Percentiles rank a stretch among this genome's conserved stretches.
These are phyloP conservation scores for Daldinia eschscholtzii DNA, from an alignment of 2,329 filamentous ascomycete genomes.

Conservation along the genomic window DNA sequence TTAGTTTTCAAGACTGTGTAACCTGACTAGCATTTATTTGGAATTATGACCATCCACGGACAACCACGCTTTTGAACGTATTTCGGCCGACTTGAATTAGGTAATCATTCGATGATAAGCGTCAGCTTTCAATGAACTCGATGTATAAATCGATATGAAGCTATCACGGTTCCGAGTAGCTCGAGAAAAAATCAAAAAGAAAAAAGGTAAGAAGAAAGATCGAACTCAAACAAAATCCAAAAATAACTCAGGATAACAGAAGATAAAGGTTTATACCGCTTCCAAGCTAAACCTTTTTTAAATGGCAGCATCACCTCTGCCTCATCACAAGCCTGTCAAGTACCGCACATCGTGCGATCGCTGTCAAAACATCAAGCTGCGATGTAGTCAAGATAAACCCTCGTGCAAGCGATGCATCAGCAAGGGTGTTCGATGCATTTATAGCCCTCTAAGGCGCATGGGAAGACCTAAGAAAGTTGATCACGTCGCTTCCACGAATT, in stretches of 20 bases:
- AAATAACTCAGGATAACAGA: neutral
- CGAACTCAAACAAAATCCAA: neutral
- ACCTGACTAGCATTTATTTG: neutral
- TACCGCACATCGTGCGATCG: conserved; percentile 31
- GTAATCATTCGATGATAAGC: conserved; percentile 1
- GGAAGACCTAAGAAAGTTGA: conserved; percentile 4
- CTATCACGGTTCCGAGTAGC: neutral
- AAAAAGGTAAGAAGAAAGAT: neutral
- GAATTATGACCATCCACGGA: neutral
- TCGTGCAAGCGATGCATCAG: conserved; percentile 31
- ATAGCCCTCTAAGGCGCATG: conserved; percentile 4
- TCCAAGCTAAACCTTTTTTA: neutral
- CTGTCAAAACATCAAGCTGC: conserved; percentile 32
- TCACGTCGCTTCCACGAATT: neutral
- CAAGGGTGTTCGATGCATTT: conserved; percentile 10
- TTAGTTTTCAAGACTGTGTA: neutral
- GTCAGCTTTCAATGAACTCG: neutral
- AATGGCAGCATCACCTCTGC: conserved; percentile 4
- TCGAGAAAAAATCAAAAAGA: neutral
- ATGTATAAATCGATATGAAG: neutral
- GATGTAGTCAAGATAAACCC: conserved; percentile 37
- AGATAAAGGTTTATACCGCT: neutral
- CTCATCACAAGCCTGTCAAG: neutral
- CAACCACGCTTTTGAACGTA: neutral
- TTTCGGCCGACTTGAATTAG: neutral